Evolutionary conservation across 129 eudicot genomes (phyloP).

Genomic region (Lactuca sativa): DNA sequence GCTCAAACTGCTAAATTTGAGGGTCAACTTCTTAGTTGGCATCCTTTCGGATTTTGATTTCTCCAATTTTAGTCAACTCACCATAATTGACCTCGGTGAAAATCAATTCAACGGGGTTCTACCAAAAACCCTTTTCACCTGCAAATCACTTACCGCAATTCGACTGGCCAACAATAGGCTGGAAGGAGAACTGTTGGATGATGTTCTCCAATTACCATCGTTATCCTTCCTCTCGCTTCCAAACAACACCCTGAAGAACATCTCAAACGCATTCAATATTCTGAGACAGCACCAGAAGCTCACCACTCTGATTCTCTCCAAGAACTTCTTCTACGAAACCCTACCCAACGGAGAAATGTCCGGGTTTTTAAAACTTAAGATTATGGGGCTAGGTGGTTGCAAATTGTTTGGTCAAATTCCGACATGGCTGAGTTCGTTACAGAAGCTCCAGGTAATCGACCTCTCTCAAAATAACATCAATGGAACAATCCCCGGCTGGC

Average conservation of each 20-base stretch:
- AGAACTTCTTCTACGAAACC: slow-evolving; percentile 47
- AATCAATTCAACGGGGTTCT: slow-evolving; percentile 47
- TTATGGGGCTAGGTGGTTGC: slow-evolving; percentile 68
- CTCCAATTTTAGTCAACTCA: slow-evolving; percentile 49
- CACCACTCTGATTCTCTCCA: slow-evolving; percentile 48
- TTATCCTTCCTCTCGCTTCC: slow-evolving; percentile 64
- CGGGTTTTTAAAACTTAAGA: slow-evolving; percentile 46
- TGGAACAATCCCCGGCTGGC: slow-evolving; percentile 60
- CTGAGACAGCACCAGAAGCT: slow-evolving; percentile 48
- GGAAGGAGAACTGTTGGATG: slow-evolving; percentile 41
- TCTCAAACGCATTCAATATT: slow-evolving; percentile 45
- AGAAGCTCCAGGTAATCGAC: slow-evolving; percentile 57
- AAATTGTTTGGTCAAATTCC: slow-evolving; percentile 54
- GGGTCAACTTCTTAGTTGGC: slow-evolving; percentile 58
- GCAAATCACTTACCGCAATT: slow-evolving; percentile 56
- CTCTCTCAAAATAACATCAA: slow-evolving; percentile 49
- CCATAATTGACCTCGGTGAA: slow-evolving; percentile 62
- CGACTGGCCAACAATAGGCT: slow-evolving; percentile 50
- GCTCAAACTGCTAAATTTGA: slow-evolving; percentile 45
- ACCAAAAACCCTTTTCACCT: slow-evolving; percentile 48
- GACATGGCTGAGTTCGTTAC: slow-evolving; percentile 41
- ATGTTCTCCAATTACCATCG: slow-evolving; percentile 36
- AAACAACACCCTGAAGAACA: slow-evolving; percentile 53
- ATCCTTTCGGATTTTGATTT: slow-evolving; percentile 52
- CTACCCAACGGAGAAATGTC: slow-evolving; percentile 34